Evolutionary conservation across 176 grass and related monocot genomes (phyloP).

Genomic region (Metroxylon sagu): DNA sequence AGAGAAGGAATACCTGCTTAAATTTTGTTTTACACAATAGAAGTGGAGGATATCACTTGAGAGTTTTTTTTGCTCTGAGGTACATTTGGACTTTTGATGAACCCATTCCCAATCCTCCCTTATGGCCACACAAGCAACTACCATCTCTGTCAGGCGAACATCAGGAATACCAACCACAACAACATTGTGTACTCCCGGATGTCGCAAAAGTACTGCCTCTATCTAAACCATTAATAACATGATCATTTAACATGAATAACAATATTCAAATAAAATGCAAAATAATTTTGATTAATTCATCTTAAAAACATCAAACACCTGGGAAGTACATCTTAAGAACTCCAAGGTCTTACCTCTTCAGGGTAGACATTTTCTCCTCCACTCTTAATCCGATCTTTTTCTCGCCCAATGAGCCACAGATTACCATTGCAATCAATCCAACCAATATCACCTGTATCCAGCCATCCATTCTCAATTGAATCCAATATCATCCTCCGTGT

Average conservation of each 20-base stretch:
- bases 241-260: too few relatives aligned
- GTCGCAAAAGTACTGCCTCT: slow-evolving; percentile 46
- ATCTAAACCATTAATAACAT: slow-evolving; percentile 34
- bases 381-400: slow-evolving; percentile 68
- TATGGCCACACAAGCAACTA: slow-evolving; percentile 62
- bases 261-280: too few relatives aligned
- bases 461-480: slow-evolving; percentile 45
- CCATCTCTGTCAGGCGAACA: slow-evolving; percentile 58
- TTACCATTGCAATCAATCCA: slow-evolving; percentile 50
- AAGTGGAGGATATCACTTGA: slow-evolving; percentile 41
- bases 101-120: slow-evolving; percentile 69
- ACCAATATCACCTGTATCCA: slow-evolving; percentile 74
- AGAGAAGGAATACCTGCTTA: slow-evolving; percentile 51
- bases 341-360: slow-evolving; percentile 52
- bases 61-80: slow-evolving; percentile 26
- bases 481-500: slow-evolving; percentile 16
- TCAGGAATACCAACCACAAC: slow-evolving; percentile 65
- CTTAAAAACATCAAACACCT: too few relatives aligned
- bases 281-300: too few relatives aligned
- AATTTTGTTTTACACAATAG: slow-evolving; percentile 39
- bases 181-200: slow-evolving; percentile 46
- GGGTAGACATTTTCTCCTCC: slow-evolving; percentile 94
- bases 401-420: slow-evolving; percentile 67
- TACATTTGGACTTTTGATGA: slow-evolving; percentile 14
- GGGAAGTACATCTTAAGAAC: too few relatives aligned